Conservation (phyloP, 805 yeast species). For the Candida palmyrensis region DNA sequence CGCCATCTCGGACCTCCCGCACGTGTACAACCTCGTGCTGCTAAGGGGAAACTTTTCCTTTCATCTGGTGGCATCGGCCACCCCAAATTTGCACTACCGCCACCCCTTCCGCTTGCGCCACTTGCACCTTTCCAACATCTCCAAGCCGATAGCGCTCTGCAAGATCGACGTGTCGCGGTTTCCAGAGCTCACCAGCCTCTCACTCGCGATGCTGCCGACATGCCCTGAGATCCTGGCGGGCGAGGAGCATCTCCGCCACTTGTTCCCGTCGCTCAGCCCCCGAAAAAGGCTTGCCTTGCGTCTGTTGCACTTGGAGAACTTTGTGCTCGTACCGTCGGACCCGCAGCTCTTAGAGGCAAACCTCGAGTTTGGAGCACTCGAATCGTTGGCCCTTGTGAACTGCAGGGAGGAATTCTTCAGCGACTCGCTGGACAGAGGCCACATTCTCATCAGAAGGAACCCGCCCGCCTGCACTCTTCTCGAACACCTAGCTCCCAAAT, state of each 20-base stretch:
- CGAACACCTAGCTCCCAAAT: slow-evolving; percentile 5
- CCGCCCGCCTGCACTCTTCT: slow-evolving; percentile 8
- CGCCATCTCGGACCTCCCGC: slow-evolving; percentile 5
- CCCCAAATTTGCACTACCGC: too few species aligned
- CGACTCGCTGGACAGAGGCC: neutral
- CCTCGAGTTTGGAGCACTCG: slow-evolving; percentile 6
- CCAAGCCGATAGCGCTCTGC: neutral
- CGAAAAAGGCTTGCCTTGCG: slow-evolving; percentile 5
- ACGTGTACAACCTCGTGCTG: neutral
- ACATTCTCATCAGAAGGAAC: too few species aligned
- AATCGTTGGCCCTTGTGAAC: slow-evolving; percentile 7
- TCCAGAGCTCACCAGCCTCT: neutral
- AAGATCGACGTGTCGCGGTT: neutral
- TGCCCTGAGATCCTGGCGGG: too few species aligned
- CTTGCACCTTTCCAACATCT: neutral
- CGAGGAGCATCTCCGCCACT: slow-evolving; percentile 4
- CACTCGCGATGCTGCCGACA: slow-evolving; percentile 1
- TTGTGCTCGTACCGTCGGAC: slow-evolving; percentile 7
- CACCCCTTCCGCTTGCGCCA: neutral
- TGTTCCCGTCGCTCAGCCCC: slow-evolving; percentile 1
- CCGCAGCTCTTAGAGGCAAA: slow-evolving; percentile 3
- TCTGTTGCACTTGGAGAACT: slow-evolving; percentile 7
- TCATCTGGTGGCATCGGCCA: too few species aligned
- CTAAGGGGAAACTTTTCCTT: neutral
- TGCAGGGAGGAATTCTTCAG: slow-evolving; percentile 8